Base-by-base conservation (phyloP, 371 early-diverging fungal species). In the Nematocida major region DNA sequence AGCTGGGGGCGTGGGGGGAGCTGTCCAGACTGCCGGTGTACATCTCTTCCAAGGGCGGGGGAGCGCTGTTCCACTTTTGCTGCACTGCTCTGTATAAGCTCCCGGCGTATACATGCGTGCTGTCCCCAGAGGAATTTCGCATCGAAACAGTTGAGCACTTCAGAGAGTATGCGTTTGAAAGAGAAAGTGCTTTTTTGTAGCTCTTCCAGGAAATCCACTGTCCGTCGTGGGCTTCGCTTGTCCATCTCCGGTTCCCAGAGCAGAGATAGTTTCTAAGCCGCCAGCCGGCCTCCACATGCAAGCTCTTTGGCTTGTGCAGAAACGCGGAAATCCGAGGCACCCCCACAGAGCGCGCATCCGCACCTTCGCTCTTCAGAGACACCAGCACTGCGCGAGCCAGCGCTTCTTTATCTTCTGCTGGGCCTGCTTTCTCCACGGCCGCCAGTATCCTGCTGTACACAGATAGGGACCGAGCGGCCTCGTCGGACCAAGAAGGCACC, bases 151-250 rank as follows among this genome's bases (percentile, higher is more conserved):
- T 13, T 42, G 32, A 39, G 24, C 38, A 22, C 13, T 69, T 30
- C 26, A 69, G 43, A 42, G 39, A 11, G 15, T 63, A 2, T 59
- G 20, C 26, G 32, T 36, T 42, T 13, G 47, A n/a, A 15, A 15
- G 36, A 13, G 18, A 20, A 11, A 73, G 63, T 7, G 26, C 3
- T 32, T 13, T 15, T 0, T 49, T 57, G 36, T 78, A 78, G 28
- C n/a, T 49, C 48, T 50, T 49, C 57, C 57, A 66, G 39, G 11
- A 3, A 0, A 57, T n/a, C 67, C 78, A 78, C 1, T 50, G 2
- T n/a, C 67, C 76, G 54, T 73, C 76, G 38, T 63, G 47, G n/a
- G 40, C 30, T 36, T 73, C 49, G 36, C n/a, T 32, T 13, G 76
- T 73, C 76, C 76, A 73, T 59, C 48, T 40, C 40, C 36, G 61